phyloP scores from a whole-genome alignment of 371 early-diverging fungal species.

The Blakeslea trispora region DNA sequence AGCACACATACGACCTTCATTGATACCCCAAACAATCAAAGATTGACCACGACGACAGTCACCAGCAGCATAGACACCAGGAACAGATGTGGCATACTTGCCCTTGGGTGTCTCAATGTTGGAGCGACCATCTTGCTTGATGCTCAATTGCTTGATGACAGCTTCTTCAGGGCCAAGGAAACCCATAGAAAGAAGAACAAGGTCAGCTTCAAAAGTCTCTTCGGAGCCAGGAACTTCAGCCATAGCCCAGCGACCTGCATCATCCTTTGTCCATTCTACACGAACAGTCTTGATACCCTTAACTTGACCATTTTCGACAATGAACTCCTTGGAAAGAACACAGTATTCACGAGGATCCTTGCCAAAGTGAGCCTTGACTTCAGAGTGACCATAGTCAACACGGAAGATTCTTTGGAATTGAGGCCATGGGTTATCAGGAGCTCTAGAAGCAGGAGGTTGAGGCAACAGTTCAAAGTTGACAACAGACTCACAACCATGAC shows the following conservation, averaged over 20 bases:
- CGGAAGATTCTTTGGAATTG: constrained; percentile 91
- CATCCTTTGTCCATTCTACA: constrained; percentile 90
- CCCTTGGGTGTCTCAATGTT: constrained; percentile 79
- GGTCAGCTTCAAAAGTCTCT: constrained; percentile 82
- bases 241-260: constrained; percentile 84
- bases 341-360: constrained; percentile 93
- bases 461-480: constrained; percentile 96
- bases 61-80: constrained; percentile 93
- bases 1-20: constrained; percentile 95
- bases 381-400: constrained; percentile 95
- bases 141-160: constrained; percentile 74
- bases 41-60: constrained; percentile 96
- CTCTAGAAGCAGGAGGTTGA: constrained; percentile 80
- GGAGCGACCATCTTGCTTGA: constrained; percentile 73
- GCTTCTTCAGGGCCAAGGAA: constrained; percentile 94
- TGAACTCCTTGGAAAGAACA: constrained; percentile 91
- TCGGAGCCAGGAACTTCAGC: constrained; percentile 81
- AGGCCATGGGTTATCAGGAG: constrained; percentile 95
- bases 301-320: constrained; percentile 77
- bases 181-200: constrained; percentile 94
- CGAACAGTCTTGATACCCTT: constrained; percentile 91
- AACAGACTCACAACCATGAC: constrained; percentile 89
- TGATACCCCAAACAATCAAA: constrained; percentile 96
- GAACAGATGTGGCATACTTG: constrained; percentile 74
- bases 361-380: constrained; percentile 81